These are phyloP conservation scores for Myxozyma nipponensis DNA, from an alignment of 805 yeast species.

Conservation along the genomic window DNA sequence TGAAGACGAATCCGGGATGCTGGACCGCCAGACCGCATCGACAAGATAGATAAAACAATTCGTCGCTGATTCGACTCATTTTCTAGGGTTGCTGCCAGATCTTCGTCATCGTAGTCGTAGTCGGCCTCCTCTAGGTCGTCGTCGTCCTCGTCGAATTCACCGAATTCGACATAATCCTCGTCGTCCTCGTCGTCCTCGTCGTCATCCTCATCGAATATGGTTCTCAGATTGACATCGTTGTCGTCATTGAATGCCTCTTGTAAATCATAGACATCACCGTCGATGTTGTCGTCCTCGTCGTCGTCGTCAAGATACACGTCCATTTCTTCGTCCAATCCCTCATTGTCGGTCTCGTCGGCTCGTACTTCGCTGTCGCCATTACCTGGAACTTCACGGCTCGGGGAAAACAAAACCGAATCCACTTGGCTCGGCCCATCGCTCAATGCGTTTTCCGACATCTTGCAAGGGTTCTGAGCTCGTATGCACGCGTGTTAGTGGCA, in stretches of 20 bases:
- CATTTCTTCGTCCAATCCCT: too few species aligned
- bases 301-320: conserved; percentile 6
- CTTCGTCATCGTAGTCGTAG: conserved; percentile 5
- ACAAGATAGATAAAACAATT: background rate
- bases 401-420: too few species aligned
- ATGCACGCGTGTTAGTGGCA: too few species aligned
- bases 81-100: background rate
- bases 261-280: conserved; percentile 10
- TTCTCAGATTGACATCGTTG: conserved; percentile 3
- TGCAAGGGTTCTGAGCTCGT: too few species aligned
- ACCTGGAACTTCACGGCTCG: too few species aligned
- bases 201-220: conserved; percentile 16
- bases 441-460: too few species aligned
- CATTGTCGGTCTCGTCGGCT: too few species aligned
- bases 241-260: background rate
- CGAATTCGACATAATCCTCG: conserved; percentile 8
- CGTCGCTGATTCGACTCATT: background rate
- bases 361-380: too few species aligned
- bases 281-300: conserved; percentile 12
- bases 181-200: conserved; percentile 14
- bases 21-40: conserved; percentile 1
- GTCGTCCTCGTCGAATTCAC: conserved; percentile 13
- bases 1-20: conserved; percentile 2
- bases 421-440: too few species aligned
- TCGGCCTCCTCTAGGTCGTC: conserved; percentile 13